phyloP scores from a whole-genome alignment of 1,284 basidiomycete species.

The Mycena sp. region DNA sequence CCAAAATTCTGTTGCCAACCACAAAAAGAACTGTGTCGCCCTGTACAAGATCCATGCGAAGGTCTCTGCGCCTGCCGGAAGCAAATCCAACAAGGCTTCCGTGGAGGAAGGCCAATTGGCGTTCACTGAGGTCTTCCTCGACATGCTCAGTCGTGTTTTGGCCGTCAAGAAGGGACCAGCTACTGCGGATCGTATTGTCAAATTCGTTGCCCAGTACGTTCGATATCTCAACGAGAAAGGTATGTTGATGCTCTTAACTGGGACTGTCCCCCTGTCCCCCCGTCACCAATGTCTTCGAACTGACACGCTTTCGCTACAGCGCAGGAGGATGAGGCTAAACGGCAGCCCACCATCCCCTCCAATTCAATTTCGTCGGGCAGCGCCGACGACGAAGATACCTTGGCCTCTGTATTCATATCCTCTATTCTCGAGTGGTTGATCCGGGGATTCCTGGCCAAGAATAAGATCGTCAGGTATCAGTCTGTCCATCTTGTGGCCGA shows the following conservation, averaged over 20 bases:
- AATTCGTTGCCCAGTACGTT: slow-evolving; percentile 77
- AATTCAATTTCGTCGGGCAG: slow-evolving; percentile 14
- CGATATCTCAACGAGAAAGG: slow-evolving; percentile 84
- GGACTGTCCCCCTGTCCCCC: too few species aligned
- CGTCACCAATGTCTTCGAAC: neutral
- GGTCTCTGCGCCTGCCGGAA: slow-evolving; percentile 49
- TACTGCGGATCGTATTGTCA: slow-evolving; percentile 82
- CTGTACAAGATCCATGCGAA: slow-evolving; percentile 86
- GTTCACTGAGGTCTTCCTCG: slow-evolving; percentile 81
- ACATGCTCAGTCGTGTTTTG: slow-evolving; percentile 74
- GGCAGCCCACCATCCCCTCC: slow-evolving; percentile 4
- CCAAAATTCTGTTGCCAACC: slow-evolving; percentile 86
- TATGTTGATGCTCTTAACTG: slow-evolving; percentile 43
- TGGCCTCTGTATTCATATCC: slow-evolving; percentile 61
- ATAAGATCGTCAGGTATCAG: slow-evolving; percentile 89
- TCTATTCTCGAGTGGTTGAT: slow-evolving; percentile 82
- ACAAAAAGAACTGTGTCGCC: slow-evolving; percentile 86
- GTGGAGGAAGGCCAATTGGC: slow-evolving; percentile 70
- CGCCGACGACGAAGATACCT: slow-evolving; percentile 6
- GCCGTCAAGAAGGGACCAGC: slow-evolving; percentile 86
- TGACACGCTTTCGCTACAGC: neutral
- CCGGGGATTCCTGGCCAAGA: slow-evolving; percentile 87
- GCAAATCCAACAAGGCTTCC: slow-evolving; percentile 52
- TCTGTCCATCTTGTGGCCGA: slow-evolving; percentile 81
- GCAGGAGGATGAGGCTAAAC: slow-evolving; percentile 19